Evolutionary conservation across 1,139 yeast genomes (phyloP), one percentile per base, ranked within the genome.

Genomic region (Sugiyamaella castrensis): DNA sequence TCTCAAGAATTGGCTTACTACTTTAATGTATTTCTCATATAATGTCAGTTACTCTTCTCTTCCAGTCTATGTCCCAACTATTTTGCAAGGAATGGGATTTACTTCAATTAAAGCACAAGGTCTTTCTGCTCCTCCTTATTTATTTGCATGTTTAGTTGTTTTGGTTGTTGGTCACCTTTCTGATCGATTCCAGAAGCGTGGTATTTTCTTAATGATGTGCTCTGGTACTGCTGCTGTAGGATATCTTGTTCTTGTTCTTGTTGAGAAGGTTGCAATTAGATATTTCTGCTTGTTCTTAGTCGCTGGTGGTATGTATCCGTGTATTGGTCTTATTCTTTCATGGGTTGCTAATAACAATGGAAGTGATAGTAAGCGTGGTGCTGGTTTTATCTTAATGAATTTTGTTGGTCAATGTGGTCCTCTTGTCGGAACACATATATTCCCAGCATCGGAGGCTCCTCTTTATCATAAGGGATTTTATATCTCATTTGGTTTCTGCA

Each of bases 51-150:
- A 54, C 33, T 52, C 57, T 2, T 58, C 66, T 8, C 50, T 61
- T 52, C 64, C 24, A 43, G 56, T 67, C 67, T 51, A 48, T 67
- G 34, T 55, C 12, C 72, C 73, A 4, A 58, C 67, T n/a, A 64
- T 69, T 40, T 56, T 70, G 51, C 53, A 51, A 35, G 59, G 59
- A 24, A 52, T 68, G 60, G 71, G 71, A 11, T 67, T 64, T 53
- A 46, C 61, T 3, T 50, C 60, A 13, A 53, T 58, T 15, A 45
- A 52, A 10, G 58, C 67, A 1, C 64, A 63, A 44, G 54, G 63
- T 7, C 50, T 65, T 46, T 56, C 72, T 2, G 65, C 68, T 8
- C 75, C 75, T 3, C 63, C 68, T 6, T 71, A 70, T 53, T 57
- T 67, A 9, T 40, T 42, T 11, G 73, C 72, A 2, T 65, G 72